phyloP scores from a whole-genome alignment of 169 alveolate species.

The Plasmodium coatneyi region DNA sequence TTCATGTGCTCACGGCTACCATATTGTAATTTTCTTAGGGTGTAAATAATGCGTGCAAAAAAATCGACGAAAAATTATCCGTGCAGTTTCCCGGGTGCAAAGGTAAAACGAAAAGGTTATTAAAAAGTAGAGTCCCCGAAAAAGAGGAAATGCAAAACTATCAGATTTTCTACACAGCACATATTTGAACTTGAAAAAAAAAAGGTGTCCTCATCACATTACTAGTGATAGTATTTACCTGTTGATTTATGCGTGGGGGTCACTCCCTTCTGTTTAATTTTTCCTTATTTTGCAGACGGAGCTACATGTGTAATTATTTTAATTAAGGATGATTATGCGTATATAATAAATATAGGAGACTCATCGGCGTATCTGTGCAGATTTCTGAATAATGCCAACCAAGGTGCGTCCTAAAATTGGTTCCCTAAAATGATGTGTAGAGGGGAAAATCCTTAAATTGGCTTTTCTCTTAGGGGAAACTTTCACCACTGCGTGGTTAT shows the following conservation, averaged over 20 bases:
- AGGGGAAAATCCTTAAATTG: background rate
- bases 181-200: background rate
- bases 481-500: background rate
- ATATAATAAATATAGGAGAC: slow-evolving; percentile 87
- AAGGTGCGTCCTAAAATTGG: slow-evolving; percentile 20
- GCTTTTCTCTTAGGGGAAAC: background rate
- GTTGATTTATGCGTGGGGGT: slow-evolving; percentile 14
- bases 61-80: slow-evolving; percentile 44
- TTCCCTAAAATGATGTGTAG: background rate
- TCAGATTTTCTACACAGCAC: background rate
- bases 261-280: background rate
- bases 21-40: slow-evolving; percentile 8
- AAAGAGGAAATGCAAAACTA: background rate
- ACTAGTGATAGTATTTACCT: background rate
- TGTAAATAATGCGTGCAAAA: slow-evolving; percentile 60
- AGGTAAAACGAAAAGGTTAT: slow-evolving; percentile 17
- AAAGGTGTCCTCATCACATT: background rate
- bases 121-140: background rate
- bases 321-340: slow-evolving; percentile 77
- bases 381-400: slow-evolving; percentile 40
- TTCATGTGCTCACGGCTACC: background rate
- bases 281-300: slow-evolving; percentile 81
- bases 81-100: slow-evolving; percentile 43
- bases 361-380: slow-evolving; percentile 87
- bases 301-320: slow-evolving; percentile 87